Evolutionary conservation across 2,329 filamentous ascomycete genomes (phyloP).

Genomic region (Periglandula ipomoeae): DNA sequence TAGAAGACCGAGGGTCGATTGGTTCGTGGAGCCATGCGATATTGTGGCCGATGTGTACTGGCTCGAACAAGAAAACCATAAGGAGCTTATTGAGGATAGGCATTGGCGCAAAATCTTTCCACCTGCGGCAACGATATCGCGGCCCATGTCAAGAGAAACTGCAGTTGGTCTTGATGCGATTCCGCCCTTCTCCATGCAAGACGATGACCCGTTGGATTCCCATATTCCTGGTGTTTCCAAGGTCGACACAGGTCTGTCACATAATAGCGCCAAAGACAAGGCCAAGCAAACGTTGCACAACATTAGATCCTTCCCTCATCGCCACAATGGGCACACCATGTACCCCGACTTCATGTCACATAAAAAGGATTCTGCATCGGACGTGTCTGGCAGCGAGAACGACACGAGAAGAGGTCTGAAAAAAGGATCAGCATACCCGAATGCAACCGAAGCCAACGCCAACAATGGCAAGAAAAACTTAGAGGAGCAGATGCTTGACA

Average conservation of each 20-base stretch:
- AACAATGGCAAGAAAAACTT: conserved; percentile 42
- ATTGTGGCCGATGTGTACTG: conserved; percentile 85
- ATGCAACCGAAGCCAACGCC: conserved; percentile 33
- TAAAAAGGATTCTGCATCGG: conserved; percentile 43
- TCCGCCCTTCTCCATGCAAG: conserved; percentile 18
- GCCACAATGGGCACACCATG: conserved; percentile 37
- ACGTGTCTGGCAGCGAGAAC: conserved; percentile 50
- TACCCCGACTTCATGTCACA: conserved; percentile 44
- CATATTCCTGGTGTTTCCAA: conserved; percentile 16
- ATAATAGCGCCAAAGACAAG: conserved; percentile 47
- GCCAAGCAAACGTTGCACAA: conserved; percentile 52
- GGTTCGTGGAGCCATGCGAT: conserved; percentile 75
- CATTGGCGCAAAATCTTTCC: conserved; percentile 66
- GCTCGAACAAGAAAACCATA: conserved; percentile 76
- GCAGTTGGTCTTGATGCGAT: conserved; percentile 17
- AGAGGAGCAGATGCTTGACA: conserved; percentile 53
- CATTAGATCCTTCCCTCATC: conserved; percentile 45
- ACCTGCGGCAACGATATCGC: conserved; percentile 19
- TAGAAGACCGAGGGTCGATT: conserved; percentile 70
- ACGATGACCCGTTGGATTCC: conserved; percentile 13
- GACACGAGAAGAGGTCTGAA: conserved; percentile 27
- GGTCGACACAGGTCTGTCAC: conserved; percentile 32
- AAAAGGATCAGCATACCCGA: conserved; percentile 20
- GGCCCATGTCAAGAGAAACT: conserved; percentile 22
- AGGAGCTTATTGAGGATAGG: conserved; percentile 70